Percentiles rank a stretch among this genome's conserved stretches.
These are phyloP conservation scores for Plasmodium cynomolgi DNA, from an alignment of 169 alveolate species.

Conservation along the genomic window DNA sequence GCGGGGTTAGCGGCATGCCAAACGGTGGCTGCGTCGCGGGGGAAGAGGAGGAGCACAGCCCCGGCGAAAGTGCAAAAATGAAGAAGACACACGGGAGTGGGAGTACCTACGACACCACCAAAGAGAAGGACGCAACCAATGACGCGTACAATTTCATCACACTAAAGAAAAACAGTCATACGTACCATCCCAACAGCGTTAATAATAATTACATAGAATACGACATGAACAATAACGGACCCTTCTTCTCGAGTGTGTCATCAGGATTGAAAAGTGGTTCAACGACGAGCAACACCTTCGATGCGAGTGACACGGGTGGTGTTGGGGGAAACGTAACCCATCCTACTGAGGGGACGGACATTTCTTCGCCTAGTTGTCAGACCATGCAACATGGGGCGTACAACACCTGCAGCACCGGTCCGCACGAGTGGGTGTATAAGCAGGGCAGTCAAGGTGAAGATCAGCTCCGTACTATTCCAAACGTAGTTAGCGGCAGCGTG, in stretches of 20 bases:
- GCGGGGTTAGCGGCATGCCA: not conserved
- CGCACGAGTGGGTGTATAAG: not conserved
- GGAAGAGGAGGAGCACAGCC: not conserved
- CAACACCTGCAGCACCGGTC: not conserved
- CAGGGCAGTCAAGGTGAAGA: not conserved
- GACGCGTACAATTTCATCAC: constrained; percentile 4
- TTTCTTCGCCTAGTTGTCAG: not conserved
- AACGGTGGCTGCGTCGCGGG: not conserved
- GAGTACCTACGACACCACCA: not conserved
- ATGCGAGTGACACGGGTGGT: not conserved
- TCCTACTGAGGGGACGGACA: not conserved
- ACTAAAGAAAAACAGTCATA: not conserved
- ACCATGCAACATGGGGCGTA: not conserved
- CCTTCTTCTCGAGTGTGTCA: not conserved
- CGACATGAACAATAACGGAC: constrained; percentile 25
- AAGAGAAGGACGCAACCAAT: not conserved
- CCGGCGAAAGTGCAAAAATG: not conserved
- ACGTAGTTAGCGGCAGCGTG: not conserved
- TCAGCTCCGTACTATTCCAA: not conserved
- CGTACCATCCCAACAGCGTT: constrained; percentile 2
- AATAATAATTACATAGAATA: constrained; percentile 55
- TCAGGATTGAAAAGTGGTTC: not conserved
- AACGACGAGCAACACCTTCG: not conserved
- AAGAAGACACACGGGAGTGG: not conserved
- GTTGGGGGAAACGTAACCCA: not conserved